Evolutionary conservation across 495 filamentous ascomycete species (phyloP), one percentile per base, ranked within the genome.

Genomic region (Friedmanniomyces simplex): DNA sequence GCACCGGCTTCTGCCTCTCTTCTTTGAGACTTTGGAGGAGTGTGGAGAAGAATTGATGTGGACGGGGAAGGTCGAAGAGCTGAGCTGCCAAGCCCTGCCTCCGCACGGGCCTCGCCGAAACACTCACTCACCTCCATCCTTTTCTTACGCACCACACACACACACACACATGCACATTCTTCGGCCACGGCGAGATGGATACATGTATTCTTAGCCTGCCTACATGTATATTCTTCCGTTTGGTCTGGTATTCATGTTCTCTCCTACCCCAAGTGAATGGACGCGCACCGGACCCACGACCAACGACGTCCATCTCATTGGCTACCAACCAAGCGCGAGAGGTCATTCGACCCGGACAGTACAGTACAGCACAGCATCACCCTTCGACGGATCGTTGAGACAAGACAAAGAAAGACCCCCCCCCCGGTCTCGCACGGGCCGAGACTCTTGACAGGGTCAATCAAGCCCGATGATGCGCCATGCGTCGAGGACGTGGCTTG

Each of bases 401-500:
- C 39, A 13, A 3, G 46, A 49, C 46, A 49, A 49, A 49, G 46
- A 26, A 21, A 8, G 12, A 5, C 20, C 46, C 16, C 25, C 13
- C 4, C 13, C 20, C 3, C 24, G 6, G 46, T 49, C 20, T 49
- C 20, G 5, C 11, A 28, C 25, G 46, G 46, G 46, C 46, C 25
- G 21, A 49, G 46, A 49, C 25, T 28, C 4, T 3, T 18, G 16
- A 18, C 28, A 32, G 28, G 28, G 28, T 10, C 3, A 32, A 14
- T 28, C 13, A 50, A 12, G 49, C 49, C 49, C 18, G 16, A 52
- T 14, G 8, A n/a, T 50, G 52, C 58, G 58, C 58, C 58, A 55
- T 55, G 58, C 52, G 42, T 41, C 37, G 30, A 39, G 12, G n/a
- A n/a, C n/a, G 26, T 51, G 50, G 50, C 57, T 43, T 37, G 25